These are phyloP conservation scores for Suhomyces panamericanus DNA, from an alignment of 1,139 yeast genomes.

Conservation along the genomic window DNA sequence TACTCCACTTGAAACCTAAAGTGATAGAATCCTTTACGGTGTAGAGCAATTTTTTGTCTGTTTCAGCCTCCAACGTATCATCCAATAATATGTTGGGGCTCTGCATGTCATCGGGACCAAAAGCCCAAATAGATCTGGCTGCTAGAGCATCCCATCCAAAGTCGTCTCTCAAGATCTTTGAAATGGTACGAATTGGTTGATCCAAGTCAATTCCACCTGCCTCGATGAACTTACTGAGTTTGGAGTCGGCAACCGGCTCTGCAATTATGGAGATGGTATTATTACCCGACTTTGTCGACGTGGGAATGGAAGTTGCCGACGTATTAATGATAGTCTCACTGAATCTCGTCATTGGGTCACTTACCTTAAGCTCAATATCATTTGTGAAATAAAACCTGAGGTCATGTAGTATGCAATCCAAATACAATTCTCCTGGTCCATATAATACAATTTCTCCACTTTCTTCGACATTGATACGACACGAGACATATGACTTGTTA, in stretches of 20 bases:
- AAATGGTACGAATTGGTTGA: conserved; percentile 43
- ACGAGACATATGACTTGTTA: conserved; percentile 64
- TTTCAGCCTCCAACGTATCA: conserved; percentile 75
- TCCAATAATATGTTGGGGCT: conserved; percentile 65
- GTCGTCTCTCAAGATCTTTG: conserved; percentile 55
- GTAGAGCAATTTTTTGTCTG: conserved; percentile 54
- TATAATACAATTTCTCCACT: conserved; percentile 82
- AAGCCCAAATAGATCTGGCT: conserved; percentile 79
- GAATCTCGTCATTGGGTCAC: conserved; percentile 81
- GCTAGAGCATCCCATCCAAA: conserved; percentile 85
- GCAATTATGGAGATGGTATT: conserved; percentile 71
- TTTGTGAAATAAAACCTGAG: conserved; percentile 58
- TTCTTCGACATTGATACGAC: conserved; percentile 72
- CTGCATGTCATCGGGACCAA: conserved; percentile 62
- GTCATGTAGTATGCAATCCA: conserved; percentile 84
- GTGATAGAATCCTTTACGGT: conserved; percentile 54
- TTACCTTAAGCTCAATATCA: conserved; percentile 71
- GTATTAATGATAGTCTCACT: conserved; percentile 73
- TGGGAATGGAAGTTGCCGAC: conserved; percentile 66
- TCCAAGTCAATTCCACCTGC: conserved; percentile 42
- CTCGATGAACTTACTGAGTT: conserved; percentile 59
- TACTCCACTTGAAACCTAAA: conserved; percentile 84
- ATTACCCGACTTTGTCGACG: conserved; percentile 54
- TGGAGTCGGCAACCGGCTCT: conserved; percentile 62
- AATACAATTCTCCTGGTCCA: conserved; percentile 85